Evolutionary conservation across 1,139 yeast genomes (phyloP), one percentile per base, ranked within the genome.

Genomic region (Pichia sp.): DNA sequence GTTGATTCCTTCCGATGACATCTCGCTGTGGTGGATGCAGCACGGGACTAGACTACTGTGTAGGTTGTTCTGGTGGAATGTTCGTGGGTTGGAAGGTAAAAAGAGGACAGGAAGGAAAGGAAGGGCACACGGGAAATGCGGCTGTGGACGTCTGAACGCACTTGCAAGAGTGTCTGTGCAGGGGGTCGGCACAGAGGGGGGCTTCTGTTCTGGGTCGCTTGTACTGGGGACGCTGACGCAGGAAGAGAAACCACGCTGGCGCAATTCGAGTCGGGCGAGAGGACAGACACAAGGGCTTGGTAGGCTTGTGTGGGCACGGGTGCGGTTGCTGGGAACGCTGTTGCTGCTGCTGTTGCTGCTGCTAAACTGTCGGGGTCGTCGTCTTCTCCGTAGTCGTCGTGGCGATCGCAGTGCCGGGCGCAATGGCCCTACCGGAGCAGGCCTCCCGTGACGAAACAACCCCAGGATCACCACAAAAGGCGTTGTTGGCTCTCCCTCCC

Each of bases 1-100:
- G 56, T 75, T 74, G 53, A 84, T 82, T 43, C 89, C 89, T 62
- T 74, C 75, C 50, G 79, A 73, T 68, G 86, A 87, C 90, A 86
- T 86, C 19, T 45, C 40, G 41, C 38, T 26, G 8, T 36, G 16
- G 36, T 23, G 26, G 26, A 23, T 23, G 26, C 26, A 23, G 26
- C 26, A 23, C 26, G 26, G 26, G 26, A 23, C 26, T 23, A 23
- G 26, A 23, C 26, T 23, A 23, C 26, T 23, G 26, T 23, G 26
- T 23, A 23, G 26, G 26, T 23, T 23, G 26, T 23, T 23, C 26
- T 23, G 26, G 3, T 23, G 26, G 26, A 23, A 23, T 23, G 26
- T 23, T 23, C 26, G 26, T 23, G 26, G 26, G 26, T 23, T 23
- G 26, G n/a, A n/a, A n/a, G n/a, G n/a, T n/a, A n/a, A n/a, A 23